A percentile compares a stretch with the other conserved stretches of the same genome.
These are phyloP conservation scores for Hibiscus tridactylites DNA, from an alignment of 345 rosid genomes.

Conservation along the genomic window DNA sequence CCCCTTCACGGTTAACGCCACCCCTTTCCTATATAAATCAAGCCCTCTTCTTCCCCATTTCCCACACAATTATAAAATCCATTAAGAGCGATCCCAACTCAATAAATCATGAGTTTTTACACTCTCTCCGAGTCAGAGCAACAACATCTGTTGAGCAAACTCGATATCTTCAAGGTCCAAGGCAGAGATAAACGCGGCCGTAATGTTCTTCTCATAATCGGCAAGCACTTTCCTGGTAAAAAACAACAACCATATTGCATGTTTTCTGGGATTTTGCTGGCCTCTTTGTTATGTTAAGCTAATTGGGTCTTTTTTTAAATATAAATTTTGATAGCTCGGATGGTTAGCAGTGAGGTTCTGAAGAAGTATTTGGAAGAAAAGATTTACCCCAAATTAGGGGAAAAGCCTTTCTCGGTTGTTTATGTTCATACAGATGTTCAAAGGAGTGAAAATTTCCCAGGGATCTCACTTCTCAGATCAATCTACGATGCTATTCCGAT, in stretches of 20 bases:
- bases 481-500: constrained; percentile 39
- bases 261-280: background rate
- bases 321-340: constrained; percentile 24
- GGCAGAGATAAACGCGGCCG: constrained; percentile 21
- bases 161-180: constrained; percentile 34
- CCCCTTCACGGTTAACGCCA: background rate
- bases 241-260: background rate
- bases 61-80: background rate
- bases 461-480: constrained; percentile 37
- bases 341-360: constrained; percentile 29
- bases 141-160: constrained; percentile 17
- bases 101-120: background rate
- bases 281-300: background rate
- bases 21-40: background rate
- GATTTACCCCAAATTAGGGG: constrained; percentile 30
- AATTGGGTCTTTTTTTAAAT: background rate
- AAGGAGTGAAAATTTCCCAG: constrained; percentile 44
- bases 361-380: constrained; percentile 41
- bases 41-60: background rate
- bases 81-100: background rate
- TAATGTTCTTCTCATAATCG: constrained; percentile 30
- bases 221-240: constrained; percentile 43
- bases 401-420: constrained; percentile 36
- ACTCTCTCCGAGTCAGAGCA: background rate
- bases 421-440: constrained; percentile 45